These are phyloP conservation scores for Hemerocallis citrina DNA, from an alignment of 106 monocot species.

Conservation along the genomic window DNA sequence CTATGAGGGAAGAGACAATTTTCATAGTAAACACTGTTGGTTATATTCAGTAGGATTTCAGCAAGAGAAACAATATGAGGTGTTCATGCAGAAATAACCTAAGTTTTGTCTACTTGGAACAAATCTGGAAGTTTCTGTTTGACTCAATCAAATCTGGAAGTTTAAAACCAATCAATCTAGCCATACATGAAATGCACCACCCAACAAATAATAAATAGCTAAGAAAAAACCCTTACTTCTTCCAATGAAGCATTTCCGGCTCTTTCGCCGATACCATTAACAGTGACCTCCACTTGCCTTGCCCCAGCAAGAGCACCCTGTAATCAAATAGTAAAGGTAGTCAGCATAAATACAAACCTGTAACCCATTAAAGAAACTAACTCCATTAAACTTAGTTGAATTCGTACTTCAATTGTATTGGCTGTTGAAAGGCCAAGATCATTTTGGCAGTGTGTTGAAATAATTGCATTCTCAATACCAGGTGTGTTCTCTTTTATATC, in stretches of 20 bases:
- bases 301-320: constrained; percentile 89
- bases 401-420: constrained; percentile 78
- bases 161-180: too few relatives aligned
- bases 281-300: constrained; percentile 79
- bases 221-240: too few relatives aligned
- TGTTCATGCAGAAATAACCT: too few relatives aligned
- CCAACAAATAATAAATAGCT: too few relatives aligned
- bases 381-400: not conserved
- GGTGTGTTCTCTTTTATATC: constrained; percentile 80
- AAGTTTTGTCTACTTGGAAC: too few relatives aligned
- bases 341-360: constrained; percentile 1
- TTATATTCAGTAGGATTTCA: too few relatives aligned
- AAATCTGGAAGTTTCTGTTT: too few relatives aligned
- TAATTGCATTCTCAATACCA: constrained; percentile 79
- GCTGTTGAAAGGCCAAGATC: constrained; percentile 91
- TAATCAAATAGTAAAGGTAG: constrained; percentile 17
- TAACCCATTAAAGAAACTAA: not conserved
- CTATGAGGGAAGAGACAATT: too few relatives aligned
- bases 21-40: too few relatives aligned
- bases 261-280: constrained; percentile 97
- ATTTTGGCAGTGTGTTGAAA: constrained; percentile 99
- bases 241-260: constrained; percentile 98
- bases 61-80: too few relatives aligned
- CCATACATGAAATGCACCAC: too few relatives aligned
- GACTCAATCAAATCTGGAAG: too few relatives aligned